Percentiles rank a stretch among this genome's conserved stretches.
These are phyloP conservation scores for Colletotrichum musicola DNA, from an alignment of 2,329 filamentous ascomycete genomes.

Conservation along the genomic window DNA sequence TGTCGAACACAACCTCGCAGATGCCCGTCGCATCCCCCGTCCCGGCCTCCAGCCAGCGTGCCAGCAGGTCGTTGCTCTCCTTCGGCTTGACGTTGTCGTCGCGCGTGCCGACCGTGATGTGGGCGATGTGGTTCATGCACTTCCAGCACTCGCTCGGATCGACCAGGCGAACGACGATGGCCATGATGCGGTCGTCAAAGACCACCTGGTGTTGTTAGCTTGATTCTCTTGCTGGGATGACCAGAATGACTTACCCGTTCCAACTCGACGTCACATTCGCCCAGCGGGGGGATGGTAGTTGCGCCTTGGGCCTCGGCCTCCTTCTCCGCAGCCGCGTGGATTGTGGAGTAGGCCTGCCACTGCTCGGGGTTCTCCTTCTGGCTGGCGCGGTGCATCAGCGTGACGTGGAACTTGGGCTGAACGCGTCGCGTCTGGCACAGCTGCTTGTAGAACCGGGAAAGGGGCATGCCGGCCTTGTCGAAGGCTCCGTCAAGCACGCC, in stretches of 20 bases:
- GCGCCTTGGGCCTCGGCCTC: conserved; percentile 51
- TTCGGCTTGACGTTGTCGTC: conserved; percentile 84
- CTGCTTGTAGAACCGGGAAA: conserved; percentile 78
- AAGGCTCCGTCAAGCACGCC: conserved; percentile 79
- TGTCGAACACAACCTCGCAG: conserved; percentile 62
- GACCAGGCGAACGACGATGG: conserved; percentile 83
- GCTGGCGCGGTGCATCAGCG: conserved; percentile 84
- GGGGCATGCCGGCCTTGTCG: conserved; percentile 54
- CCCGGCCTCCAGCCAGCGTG: conserved; percentile 76
- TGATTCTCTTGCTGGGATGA: neutral
- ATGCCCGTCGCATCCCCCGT: conserved; percentile 58
- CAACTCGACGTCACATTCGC: conserved; percentile 72
- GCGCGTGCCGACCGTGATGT: conserved; percentile 91
- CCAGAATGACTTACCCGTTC: conserved; percentile 63
- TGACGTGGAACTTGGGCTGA: conserved; percentile 92
- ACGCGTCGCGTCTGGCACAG: conserved; percentile 80
- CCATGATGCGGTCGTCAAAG: conserved; percentile 90
- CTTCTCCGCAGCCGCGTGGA: conserved; percentile 61
- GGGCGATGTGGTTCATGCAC: conserved; percentile 82
- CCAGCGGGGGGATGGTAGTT: conserved; percentile 59
- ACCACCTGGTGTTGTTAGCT: conserved; percentile 67
- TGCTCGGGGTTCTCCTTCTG: conserved; percentile 72
- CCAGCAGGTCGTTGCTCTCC: conserved; percentile 90
- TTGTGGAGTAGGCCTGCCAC: conserved; percentile 79
- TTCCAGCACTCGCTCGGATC: conserved; percentile 70